Base-by-base conservation (phyloP, 164 flowering plant species). In the Magnolia kwangsiensis region DNA sequence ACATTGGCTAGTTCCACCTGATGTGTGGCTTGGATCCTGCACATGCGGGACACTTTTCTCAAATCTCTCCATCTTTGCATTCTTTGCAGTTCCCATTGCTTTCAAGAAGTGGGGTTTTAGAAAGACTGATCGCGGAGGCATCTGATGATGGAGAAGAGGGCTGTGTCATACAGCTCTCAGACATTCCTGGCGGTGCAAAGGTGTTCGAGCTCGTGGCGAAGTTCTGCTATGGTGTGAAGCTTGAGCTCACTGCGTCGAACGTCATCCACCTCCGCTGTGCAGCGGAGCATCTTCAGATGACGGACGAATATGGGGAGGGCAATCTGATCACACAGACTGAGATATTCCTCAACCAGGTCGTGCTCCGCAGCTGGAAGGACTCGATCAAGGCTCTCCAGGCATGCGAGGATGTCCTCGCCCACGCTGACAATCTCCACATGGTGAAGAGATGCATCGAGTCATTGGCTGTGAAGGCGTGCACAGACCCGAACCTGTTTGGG, bases 181-280 rank as follows among this genome's bases (percentile, higher is more conserved):
- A 90, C 72, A 74, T 92, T 63, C 98, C 98, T 20, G 96, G 95
- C 63, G 98, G 98, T 7, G 85, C 93, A 29, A 93, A 90, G 82
- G 87, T 92, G 31, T 95, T 93, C 79, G 98, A 93, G 82, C 89
- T 91, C 19, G 92, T 95, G 13, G 97, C 97, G 63, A 93, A 90
- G 82, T 92, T 95, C 85, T 95, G 98, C 76, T 95, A 95, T 74
- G 97, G 98, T 10, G 93, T 93, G 63, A 95, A 93, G 77, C 90
- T 92, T 45, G 98, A 95, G 77, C 91, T 95, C 24, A 93, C 95
- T 51, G 88, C 98, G 24, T 85, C 93, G 59, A 95, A 93, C 84
- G 96, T 92, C 80, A 96, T 91, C 31, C 83, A 82, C 85, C 91
- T 95, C 13, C 89, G 93, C 1, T 92, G 97, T 83, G 97, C 98